These are phyloP conservation scores for Linum trigynum DNA, from an alignment of 345 rosid species.

Conservation along the genomic window DNA sequence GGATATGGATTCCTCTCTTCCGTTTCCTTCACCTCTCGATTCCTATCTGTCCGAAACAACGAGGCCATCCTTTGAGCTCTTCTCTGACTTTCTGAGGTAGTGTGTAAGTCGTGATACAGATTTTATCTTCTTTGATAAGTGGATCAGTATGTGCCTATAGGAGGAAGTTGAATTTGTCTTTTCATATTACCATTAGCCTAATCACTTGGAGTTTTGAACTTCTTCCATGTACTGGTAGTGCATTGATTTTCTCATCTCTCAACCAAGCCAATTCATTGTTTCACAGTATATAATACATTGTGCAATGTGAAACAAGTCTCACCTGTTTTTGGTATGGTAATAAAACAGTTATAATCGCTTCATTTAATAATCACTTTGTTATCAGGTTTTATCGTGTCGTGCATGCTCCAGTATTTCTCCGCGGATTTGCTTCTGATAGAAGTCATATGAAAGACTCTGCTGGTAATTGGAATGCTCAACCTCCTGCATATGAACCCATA, in stretches of 20 bases:
- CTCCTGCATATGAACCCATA: slow-evolving; percentile 63
- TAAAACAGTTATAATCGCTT: background rate
- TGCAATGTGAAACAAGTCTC: background rate
- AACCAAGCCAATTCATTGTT: background rate
- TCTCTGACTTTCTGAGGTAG: slow-evolving; percentile 66
- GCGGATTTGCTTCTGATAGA: slow-evolving; percentile 75
- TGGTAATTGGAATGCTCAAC: slow-evolving; percentile 70
- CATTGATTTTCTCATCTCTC: too few species aligned
- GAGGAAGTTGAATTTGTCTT: too few species aligned
- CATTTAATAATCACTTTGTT: background rate
- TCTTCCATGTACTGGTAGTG: too few species aligned
- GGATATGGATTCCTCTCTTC: slow-evolving; percentile 82
- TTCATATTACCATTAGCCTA: too few species aligned
- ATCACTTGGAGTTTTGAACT: too few species aligned
- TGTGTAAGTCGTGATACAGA: background rate
- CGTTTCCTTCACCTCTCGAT: slow-evolving; percentile 65
- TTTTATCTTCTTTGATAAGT: background rate
- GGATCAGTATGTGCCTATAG: too few species aligned
- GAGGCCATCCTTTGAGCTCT: slow-evolving; percentile 68
- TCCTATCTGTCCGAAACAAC: slow-evolving; percentile 53
- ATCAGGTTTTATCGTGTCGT: slow-evolving; percentile 63
- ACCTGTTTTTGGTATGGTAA: background rate
- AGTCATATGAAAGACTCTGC: slow-evolving; percentile 78
- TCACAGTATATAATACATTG: background rate
- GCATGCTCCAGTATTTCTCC: slow-evolving; percentile 73